Base-by-base conservation (phyloP, 2,329 filamentous ascomycete genomes). In the Endothia cerciana region DNA sequence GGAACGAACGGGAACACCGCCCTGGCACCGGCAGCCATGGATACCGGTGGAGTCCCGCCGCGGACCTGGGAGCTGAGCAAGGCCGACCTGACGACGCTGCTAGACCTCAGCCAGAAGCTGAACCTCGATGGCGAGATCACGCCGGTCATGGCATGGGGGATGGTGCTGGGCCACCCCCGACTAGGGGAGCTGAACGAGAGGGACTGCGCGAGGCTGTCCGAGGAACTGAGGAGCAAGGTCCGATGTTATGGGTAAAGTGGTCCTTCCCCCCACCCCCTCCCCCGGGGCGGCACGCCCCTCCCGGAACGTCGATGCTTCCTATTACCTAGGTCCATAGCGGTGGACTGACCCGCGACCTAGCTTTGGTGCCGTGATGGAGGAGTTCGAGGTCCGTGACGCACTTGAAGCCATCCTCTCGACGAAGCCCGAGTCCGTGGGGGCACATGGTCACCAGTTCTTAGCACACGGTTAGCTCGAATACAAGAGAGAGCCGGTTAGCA, bases 61-160 rank as follows among this genome's bases (percentile, higher is more conserved):
- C 87, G 91, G 75, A 94, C 94, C 60, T 94, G 93, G 80, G 90
- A 95, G 74, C 80, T 95, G 6, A 88, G 85, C 66, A 91, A 90
- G 75, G 86, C 85, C 45, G 92, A 95, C 73, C 83, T 99, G 60
- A 82, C 89, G 61, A 96, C 91, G 63, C 82, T 98, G 63, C 85
- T 97, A 67, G 91, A 97, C 74, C 84, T 97, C 64, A 97, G 93
- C 79, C 87, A 89, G 71, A 88, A 89, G 72, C 83, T 97, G 33
- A 89, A 95, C 71, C 87, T 95, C 2, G 92, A 95, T 68, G 93
- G 93, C 62, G 92, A 96, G 78, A 92, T 98, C 73, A 98, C 94
- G 22, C 95, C 95, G 0, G 91, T 97, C 70, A 97, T 97, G 92
- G 94, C 94, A 0, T 94, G 95, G 88, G 91, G 92, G 60, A 91